Evolutionary conservation across 2,329 filamentous ascomycete genomes (phyloP).

Genomic region (Penicillium palitans): DNA sequence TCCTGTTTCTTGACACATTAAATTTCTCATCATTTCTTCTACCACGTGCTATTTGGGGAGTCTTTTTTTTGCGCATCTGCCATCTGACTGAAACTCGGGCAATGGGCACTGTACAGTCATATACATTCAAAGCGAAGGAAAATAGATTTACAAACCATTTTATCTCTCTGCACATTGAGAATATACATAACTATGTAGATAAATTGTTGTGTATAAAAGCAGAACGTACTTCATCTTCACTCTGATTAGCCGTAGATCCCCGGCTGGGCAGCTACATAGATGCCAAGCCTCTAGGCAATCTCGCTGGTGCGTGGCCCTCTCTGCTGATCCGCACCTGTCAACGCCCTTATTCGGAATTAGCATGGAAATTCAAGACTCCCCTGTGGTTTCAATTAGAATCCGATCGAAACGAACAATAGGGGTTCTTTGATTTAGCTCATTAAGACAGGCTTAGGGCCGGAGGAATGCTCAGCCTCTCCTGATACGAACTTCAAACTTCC

Average conservation of each 20-base stretch:
- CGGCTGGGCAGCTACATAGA: neutral
- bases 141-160: constrained; percentile 7
- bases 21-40: constrained; percentile 15
- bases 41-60: constrained; percentile 10
- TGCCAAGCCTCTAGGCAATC: constrained; percentile 27
- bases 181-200: neutral
- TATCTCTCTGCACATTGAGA: neutral
- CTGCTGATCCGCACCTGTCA: constrained; percentile 17
- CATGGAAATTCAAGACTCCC: neutral
- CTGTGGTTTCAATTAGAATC: constrained; percentile 12
- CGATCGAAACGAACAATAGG: constrained; percentile 11
- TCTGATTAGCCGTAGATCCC: constrained; percentile 5
- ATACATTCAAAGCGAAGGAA: constrained; percentile 18
- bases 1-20: constrained; percentile 12
- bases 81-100: constrained; percentile 18
- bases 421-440: neutral
- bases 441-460: neutral
- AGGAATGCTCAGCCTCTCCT: constrained; percentile 10
- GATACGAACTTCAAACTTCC: constrained; percentile 11
- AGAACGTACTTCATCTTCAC: neutral
- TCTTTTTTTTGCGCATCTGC: constrained; percentile 16
- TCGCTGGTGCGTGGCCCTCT: constrained; percentile 17
- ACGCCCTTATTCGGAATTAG: neutral
- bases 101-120: constrained; percentile 23
- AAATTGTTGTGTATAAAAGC: neutral